Evolutionary conservation across 2,329 filamentous ascomycete species (phyloP).

Genomic region (Stagonosporopsis chrysanthemi): DNA sequence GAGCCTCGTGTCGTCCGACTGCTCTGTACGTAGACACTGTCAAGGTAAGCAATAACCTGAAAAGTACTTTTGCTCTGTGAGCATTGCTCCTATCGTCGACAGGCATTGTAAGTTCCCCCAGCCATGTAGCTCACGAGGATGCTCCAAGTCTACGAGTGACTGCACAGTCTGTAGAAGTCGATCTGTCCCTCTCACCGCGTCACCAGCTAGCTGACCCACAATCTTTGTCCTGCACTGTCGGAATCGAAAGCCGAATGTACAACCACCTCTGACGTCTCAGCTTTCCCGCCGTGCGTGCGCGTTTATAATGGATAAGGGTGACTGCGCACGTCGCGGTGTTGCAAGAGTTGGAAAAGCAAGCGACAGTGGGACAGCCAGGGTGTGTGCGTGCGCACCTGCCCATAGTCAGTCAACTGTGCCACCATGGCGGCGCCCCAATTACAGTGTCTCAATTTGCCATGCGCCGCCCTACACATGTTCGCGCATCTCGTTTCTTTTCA

Average conservation of each 20-base stretch:
- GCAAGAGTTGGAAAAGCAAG: conserved; percentile 16
- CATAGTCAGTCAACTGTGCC: not conserved
- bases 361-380: not conserved
- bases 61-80: not conserved
- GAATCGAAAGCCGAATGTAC: not conserved
- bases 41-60: not conserved
- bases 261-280: not conserved
- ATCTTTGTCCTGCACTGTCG: not conserved
- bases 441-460: conserved; percentile 4
- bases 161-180: not conserved
- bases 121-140: not conserved
- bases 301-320: not conserved
- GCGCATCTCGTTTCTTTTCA: conserved; percentile 8
- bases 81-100: not conserved
- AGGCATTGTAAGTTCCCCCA: not conserved
- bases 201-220: not conserved
- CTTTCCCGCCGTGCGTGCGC: not conserved
- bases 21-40: not conserved
- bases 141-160: not conserved
- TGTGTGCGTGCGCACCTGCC: conserved; percentile 7
- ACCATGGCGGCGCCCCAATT: conserved; percentile 6
- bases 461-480: conserved; percentile 8
- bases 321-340: conserved; percentile 1
- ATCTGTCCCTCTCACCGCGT: not conserved
- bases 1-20: not conserved